Evolutionary conservation across 768 basidiomycete genomes (phyloP).

Genomic region (Boletus barrowsii): DNA sequence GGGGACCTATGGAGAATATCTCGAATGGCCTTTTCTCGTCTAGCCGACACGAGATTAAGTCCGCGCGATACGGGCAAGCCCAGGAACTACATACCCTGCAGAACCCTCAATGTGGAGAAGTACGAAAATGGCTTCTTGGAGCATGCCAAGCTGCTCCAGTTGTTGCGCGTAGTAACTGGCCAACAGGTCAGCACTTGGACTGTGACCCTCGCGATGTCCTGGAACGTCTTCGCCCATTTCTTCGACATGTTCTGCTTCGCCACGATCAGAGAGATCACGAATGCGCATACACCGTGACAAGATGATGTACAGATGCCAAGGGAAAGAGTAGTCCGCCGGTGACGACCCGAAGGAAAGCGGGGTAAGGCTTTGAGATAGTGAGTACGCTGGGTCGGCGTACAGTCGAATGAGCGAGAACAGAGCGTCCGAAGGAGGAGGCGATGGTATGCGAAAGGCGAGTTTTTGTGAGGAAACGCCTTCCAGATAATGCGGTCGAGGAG

Average conservation of each 20-base stretch:
- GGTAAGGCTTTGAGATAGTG: conserved; percentile 63
- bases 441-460: conserved; percentile 42
- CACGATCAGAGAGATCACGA: conserved; percentile 87
- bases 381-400: conserved; percentile 67
- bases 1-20: conserved; percentile 75
- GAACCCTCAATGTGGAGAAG: conserved; percentile 83
- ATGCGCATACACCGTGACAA: conserved; percentile 78
- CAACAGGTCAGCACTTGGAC: conserved; percentile 77
- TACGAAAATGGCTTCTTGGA: conserved; percentile 87
- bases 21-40: conserved; percentile 79
- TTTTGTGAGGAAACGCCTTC: conserved; percentile 29
- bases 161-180: conserved; percentile 85
- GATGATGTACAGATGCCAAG: conserved; percentile 92
- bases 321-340: conserved; percentile 75
- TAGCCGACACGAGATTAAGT: conserved; percentile 33
- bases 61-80: neutral
- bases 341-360: conserved; percentile 74
- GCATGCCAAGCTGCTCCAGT: conserved; percentile 74
- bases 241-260: conserved; percentile 38
- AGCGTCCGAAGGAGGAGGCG: conserved; percentile 58
- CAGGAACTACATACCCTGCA: conserved; percentile 54
- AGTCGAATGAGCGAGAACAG: conserved; percentile 81
- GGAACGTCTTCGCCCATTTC: conserved; percentile 42
- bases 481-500: conserved; percentile 59
- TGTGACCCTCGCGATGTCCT: conserved; percentile 66